Conservation (phyloP, 2,329 filamentous ascomycete genomes). For the Onygenales sp. region DNA sequence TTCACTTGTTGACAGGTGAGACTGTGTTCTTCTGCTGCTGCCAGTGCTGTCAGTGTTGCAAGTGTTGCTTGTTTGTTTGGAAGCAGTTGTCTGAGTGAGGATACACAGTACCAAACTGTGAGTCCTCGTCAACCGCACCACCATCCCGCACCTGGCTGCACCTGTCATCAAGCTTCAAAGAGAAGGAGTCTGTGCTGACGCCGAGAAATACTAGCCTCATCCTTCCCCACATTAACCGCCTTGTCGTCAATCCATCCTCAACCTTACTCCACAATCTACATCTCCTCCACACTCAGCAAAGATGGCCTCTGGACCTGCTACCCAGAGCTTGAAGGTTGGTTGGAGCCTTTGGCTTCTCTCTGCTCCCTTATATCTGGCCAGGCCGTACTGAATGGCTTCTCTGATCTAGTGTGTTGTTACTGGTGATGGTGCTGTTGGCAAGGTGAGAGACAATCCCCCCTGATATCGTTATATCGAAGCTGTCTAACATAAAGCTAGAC, state of each 20-base stretch:
- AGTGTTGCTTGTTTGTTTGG: too few species aligned
- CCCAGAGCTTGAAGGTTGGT: constrained; percentile 82
- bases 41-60: too few species aligned
- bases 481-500: constrained; percentile 50
- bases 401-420: constrained; percentile 81
- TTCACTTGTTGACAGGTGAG: too few species aligned
- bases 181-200: too few species aligned
- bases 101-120: too few species aligned
- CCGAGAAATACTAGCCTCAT: not conserved
- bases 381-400: constrained; percentile 9
- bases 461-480: not conserved
- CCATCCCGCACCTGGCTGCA: too few species aligned
- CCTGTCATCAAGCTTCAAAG: too few species aligned
- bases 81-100: too few species aligned
- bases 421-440: constrained; percentile 97
- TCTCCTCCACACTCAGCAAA: constrained; percentile 11
- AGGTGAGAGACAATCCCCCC: constrained; percentile 50
- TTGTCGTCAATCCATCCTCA: constrained; percentile 6
- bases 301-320: constrained; percentile 73
- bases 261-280: constrained; percentile 5
- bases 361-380: not conserved
- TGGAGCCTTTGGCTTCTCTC: constrained; percentile 7
- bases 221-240: not conserved
- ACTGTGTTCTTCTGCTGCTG: too few species aligned
- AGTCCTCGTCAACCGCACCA: too few species aligned